Evolutionary conservation across 129 eudicot genomes (phyloP).

Genomic region (Kitagawia praeruptora): DNA sequence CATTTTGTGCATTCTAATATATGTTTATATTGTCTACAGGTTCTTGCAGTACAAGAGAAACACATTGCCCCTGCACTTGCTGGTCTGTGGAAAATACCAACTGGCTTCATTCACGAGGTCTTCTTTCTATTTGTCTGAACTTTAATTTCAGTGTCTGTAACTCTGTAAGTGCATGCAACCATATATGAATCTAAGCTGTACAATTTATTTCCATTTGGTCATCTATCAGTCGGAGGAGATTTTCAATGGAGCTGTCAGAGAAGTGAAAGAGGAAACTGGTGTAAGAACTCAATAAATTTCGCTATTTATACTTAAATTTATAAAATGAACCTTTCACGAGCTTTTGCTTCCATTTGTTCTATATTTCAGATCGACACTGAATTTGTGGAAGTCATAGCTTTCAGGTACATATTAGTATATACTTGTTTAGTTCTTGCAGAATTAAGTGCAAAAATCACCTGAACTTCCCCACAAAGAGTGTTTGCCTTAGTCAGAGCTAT

Average conservation of each 20-base stretch:
- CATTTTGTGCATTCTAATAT: neutral
- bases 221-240: constrained; percentile 73
- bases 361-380: constrained; percentile 43
- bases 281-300: constrained; percentile 29
- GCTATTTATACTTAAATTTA: neutral
- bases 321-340: neutral
- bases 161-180: neutral
- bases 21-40: constrained; percentile 22
- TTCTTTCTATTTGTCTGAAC: neutral
- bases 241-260: constrained; percentile 72
- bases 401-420: constrained; percentile 31
- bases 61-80: constrained; percentile 43
- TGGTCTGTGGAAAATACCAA: constrained; percentile 90
- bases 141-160: neutral
- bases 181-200: no score
- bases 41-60: constrained; percentile 87
- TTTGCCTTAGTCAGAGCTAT: neutral
- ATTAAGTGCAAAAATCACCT: neutral
- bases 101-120: constrained; percentile 83
- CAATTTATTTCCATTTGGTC: neutral
- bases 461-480: neutral
- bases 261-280: constrained; percentile 92
- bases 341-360: neutral
- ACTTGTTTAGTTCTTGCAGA: neutral
- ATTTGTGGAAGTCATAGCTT: constrained; percentile 76